Conservation (phyloP, 106 monocot species). For the Dendrobium huoshanense region DNA sequence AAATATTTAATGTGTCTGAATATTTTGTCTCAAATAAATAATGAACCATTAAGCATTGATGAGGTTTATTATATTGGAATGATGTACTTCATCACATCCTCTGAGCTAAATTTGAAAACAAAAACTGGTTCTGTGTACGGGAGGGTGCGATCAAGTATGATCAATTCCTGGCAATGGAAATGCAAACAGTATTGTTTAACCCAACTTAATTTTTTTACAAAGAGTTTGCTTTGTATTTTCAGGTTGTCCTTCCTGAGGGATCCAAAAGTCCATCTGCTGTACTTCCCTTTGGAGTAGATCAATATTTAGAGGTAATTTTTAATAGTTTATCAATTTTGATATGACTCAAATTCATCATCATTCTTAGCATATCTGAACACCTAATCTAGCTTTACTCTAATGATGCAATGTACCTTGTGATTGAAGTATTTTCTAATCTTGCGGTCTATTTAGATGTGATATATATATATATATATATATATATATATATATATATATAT, state of each 20-base stretch:
- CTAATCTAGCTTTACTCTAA: background rate
- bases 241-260: constrained; percentile 93
- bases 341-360: background rate
- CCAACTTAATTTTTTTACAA: constrained; percentile 2
- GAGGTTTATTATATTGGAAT: background rate
- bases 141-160: background rate
- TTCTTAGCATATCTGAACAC: too few species aligned
- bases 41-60: background rate
- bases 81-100: background rate
- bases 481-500: too few species aligned
- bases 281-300: constrained; percentile 52
- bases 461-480: too few species aligned
- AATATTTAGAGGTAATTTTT: constrained; percentile 59
- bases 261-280: constrained; percentile 45
- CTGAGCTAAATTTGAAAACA: background rate
- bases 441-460: background rate
- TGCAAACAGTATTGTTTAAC: background rate
- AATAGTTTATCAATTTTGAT: background rate
- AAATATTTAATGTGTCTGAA: background rate
- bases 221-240: background rate
- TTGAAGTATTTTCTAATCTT: background rate
- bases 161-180: background rate
- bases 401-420: background rate
- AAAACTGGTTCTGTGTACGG: background rate
- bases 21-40: background rate